Base-by-base conservation (phyloP, 495 filamentous ascomycete genomes). In the Aspergillus haitiensis region DNA sequence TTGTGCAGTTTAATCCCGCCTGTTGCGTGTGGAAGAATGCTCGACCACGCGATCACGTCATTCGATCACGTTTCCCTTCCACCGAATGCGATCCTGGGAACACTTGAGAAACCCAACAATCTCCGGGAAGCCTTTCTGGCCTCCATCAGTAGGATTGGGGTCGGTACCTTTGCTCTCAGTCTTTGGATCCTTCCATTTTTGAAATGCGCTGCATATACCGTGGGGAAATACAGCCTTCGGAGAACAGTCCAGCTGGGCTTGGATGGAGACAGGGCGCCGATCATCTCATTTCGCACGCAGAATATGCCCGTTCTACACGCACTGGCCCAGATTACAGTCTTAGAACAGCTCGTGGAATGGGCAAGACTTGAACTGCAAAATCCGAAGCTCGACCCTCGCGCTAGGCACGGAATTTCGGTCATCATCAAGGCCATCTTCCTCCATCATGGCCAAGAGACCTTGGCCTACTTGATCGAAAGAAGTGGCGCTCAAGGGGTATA, bases 251-350 rank as follows among this genome's bases (percentile, higher is more conserved):
- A 40, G 37, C 12, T 32, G 6, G 54, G 42, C 6, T 15, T n/a
- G n/a, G 44, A 48, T 7, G 33, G 44, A 8, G 35, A 48, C 12
- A 31, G 39, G 6, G 45, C 45, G 42, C 63, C 75, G 0, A 67
- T 76, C 7, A 71, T 78, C 15, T 55, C 55, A 6, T 72, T 78
- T 53, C 59, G 70, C n/a, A 76, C 72, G 4, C 72, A 76, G 46
- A 67, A 73, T 18, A 54, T 68, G 3, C 73, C 73, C 5, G 71
- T 78, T 1, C 56, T 75, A 6, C 65, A 72, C 39, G 62, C 72
- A 0, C n/a, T 75, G 1, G 70, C 71, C 5, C 69, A 71, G 31
- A 63, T 61, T 7, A 44, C 48, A 37, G 70, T 75, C 18, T 63
- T 76, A 15, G 60, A 76, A 49, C 62, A 70, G 3, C 75, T 70